A percentile compares a stretch with the other conserved stretches of the same genome.
phyloP scores from a whole-genome alignment of 2,329 filamentous ascomycete genomes.

The Aspergillus cejpii region DNA sequence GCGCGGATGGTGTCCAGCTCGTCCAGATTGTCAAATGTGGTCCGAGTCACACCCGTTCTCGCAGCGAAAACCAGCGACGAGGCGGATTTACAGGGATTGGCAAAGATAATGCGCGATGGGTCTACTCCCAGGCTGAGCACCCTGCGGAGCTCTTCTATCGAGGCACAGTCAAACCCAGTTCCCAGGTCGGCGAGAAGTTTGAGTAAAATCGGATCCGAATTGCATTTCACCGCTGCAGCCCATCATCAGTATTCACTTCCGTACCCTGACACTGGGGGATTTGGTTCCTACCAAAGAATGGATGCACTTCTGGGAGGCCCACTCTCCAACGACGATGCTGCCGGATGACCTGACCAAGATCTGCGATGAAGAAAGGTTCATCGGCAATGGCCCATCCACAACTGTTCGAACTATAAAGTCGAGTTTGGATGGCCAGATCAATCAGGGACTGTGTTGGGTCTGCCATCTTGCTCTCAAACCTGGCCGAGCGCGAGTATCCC shows the following conservation, averaged over 20 bases:
- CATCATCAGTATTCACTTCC: neutral
- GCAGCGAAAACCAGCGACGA: slow-evolving; percentile 17
- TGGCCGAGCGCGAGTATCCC: neutral
- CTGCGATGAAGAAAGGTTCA: slow-evolving; percentile 20
- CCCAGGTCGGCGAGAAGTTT: slow-evolving; percentile 20
- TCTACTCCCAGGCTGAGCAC: slow-evolving; percentile 22
- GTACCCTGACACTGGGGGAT: neutral
- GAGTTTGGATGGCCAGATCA: neutral
- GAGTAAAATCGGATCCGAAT: slow-evolving; percentile 22
- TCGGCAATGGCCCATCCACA: neutral
- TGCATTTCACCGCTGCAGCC: slow-evolving; percentile 26
- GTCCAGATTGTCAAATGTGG: slow-evolving; percentile 26
- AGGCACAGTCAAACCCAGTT: slow-evolving; percentile 26
- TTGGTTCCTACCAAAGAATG: slow-evolving; percentile 17
- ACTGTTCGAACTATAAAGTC: neutral
- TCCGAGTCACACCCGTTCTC: slow-evolving; percentile 13
- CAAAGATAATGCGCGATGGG: slow-evolving; percentile 23
- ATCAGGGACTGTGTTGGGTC: neutral
- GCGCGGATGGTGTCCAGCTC: slow-evolving; percentile 21
- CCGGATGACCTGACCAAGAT: slow-evolving; percentile 9
- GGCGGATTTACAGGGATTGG: slow-evolving; percentile 24
- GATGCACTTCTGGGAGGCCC: slow-evolving; percentile 13
- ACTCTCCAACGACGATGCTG: slow-evolving; percentile 18
- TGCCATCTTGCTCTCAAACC: neutral
- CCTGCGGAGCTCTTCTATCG: slow-evolving; percentile 20